Evolutionary conservation across 164 flowering plant species (phyloP), one percentile per base, ranked within the genome.

Genomic region (Dillenia suffruticosa): DNA sequence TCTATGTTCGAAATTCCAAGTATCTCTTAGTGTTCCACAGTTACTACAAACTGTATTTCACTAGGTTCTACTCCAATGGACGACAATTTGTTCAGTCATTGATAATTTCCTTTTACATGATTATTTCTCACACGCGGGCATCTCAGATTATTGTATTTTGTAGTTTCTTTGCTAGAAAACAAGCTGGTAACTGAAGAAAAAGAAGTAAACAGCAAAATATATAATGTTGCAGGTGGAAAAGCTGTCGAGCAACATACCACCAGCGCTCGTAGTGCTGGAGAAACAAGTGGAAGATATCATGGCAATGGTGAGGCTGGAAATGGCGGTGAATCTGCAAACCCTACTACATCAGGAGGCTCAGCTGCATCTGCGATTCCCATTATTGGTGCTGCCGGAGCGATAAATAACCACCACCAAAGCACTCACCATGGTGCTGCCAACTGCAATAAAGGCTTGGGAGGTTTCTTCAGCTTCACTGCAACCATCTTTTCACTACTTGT

Each of bases 301-400:
- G 55, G 64, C 9, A 8, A 16, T 6, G 60, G 32, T 57, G 55
- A 50, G 47, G 44, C 19, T 66, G 63, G 69, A 40, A 55, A 47
- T 19, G 24, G 54, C 16, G 63, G 58, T 7, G 24, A 22, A 5
- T 49, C 68, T 14, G 11, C 15, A 53, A 15, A 55, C 15, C 19
- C 51, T 10, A n/a, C 6, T 64, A 14, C 40, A 16, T 58, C 24
- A 9, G 49, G 46, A 46, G 63, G 65, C 26, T 12, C 63, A 49
- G 46, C 64, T 15, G 40, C 40, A 32, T 32, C 40, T 7, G 40
- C 5, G 40, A 32, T 40, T 24, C 32, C 56, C 44, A 64, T 64
- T 9, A 49, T 67, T 10, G 48, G 49, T 15, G 51, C 64, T 5
- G 70, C 70, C 5, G 72, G 72, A 3, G 66, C 66, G 0, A 61